phyloP scores from a whole-genome alignment of 1,139 yeast species.

The Yamadazyma aaseri region DNA sequence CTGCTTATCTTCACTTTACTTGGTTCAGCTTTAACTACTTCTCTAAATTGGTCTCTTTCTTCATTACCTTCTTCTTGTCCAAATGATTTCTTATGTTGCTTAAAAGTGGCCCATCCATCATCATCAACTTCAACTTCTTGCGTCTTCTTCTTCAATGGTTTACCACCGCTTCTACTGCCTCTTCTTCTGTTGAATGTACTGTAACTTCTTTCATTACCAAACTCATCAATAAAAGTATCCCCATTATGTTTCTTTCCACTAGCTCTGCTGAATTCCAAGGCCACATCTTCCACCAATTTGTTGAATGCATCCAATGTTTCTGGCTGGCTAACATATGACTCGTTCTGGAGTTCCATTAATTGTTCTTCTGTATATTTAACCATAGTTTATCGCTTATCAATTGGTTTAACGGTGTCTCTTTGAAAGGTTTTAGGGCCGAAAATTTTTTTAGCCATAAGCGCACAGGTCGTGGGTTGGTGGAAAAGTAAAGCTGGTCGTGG shows the following conservation, averaged over 20 bases:
- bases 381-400: too few species aligned
- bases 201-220: conserved; percentile 49
- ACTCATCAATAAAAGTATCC: conserved; percentile 49
- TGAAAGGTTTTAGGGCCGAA: too few species aligned
- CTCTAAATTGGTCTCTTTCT: conserved; percentile 50
- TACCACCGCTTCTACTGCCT: conserved; percentile 47
- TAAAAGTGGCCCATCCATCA: conserved; percentile 79
- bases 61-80: conserved; percentile 48
- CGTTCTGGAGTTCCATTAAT: conserved; percentile 54
- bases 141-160: conserved; percentile 59
- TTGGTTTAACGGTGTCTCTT: too few species aligned
- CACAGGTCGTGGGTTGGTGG: too few species aligned
- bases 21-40: conserved; percentile 39
- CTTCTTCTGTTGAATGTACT: conserved; percentile 57
- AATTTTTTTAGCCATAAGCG: too few species aligned
- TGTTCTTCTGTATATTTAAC: conserved; percentile 71
- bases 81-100: conserved; percentile 46
- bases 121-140: conserved; percentile 60
- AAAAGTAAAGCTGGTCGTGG: too few species aligned
- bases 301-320: conserved; percentile 65
- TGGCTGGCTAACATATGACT: conserved; percentile 59
- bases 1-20: conserved; percentile 65
- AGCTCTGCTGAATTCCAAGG: conserved; percentile 22
- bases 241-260: conserved; percentile 37
- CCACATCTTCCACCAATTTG: conserved; percentile 64